Evolutionary conservation across 208 protist genomes (phyloP).

Genomic region (Acanthamoeba castellanii): DNA sequence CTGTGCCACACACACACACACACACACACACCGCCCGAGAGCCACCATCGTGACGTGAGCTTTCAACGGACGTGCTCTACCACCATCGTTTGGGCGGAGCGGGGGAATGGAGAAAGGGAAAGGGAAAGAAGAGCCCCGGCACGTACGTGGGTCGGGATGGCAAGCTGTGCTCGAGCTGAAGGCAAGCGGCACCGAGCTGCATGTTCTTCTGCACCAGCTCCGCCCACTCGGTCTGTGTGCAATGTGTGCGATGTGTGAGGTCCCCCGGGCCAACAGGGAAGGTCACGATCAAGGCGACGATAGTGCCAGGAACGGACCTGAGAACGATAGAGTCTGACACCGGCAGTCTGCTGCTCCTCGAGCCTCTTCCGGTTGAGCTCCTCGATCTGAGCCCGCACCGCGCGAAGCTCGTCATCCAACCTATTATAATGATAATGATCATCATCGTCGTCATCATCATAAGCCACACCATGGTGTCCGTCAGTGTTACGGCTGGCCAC

Average conservation of each 20-base stretch:
- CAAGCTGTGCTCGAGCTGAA: neutral
- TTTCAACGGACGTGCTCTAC: too few relatives aligned
- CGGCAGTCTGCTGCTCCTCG: slow-evolving; percentile 33
- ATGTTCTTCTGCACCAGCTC: slow-evolving; percentile 60
- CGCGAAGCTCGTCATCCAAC: slow-evolving; percentile 35
- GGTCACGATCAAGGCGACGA: neutral
- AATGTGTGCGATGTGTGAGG: neutral
- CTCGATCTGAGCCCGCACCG: neutral
- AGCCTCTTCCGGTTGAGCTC: slow-evolving; percentile 39
- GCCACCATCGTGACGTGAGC: too few relatives aligned
- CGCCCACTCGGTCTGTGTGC: slow-evolving; percentile 4
- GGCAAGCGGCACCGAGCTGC: slow-evolving; percentile 36
- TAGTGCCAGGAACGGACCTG: neutral
- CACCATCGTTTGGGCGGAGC: neutral
- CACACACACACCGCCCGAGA: too few relatives aligned
- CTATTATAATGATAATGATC: neutral
- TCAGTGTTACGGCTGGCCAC: too few relatives aligned
- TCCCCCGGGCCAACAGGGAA: neutral
- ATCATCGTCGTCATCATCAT: neutral
- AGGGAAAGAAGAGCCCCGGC: neutral
- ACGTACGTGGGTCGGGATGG: slow-evolving; percentile 36
- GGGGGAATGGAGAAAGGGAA: neutral
- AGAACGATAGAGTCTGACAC: neutral
- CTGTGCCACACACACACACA: neutral
- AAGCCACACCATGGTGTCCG: too few relatives aligned